Base-by-base conservation (phyloP, 2,329 filamentous ascomycete species). In the Colletotrichum godetiae region DNA sequence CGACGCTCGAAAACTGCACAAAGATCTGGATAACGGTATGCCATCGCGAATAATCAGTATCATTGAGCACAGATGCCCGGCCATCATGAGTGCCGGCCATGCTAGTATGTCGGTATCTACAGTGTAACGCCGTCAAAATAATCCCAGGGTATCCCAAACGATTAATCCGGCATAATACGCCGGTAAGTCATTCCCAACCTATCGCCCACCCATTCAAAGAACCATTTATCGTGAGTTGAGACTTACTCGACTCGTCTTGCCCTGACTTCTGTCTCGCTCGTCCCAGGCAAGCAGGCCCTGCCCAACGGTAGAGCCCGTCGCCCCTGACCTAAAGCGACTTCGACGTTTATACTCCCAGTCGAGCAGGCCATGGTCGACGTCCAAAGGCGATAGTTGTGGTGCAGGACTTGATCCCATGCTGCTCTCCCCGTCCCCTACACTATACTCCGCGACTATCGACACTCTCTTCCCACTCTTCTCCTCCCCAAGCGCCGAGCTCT, bases 101-200 rank as follows among this genome's bases (percentile, higher is more conserved):
- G 15, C 42, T 49, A 49, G 7, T 7, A 22, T 22, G 42, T 49
- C 42, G 7, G 7, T 49, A 49, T 22, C 7, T 49, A 49, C 42
- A 49, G n/a, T 56, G 12, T 8, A 13, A 27, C 31, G 13, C 22
- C 49, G 27, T 46, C 4, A 53, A 27, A 58, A 8, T 57, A 62
- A 15, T 24, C 52, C 65, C 58, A 58, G 57, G 69, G 64, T 68
- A 63, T 53, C 31, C 19, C 49, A 24, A 42, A 52, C 31, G 5
- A 31, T 33, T 27, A n/a, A 55, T 19, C 37, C 37, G 4, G 29
- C 42, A 22, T 22, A 49, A 49, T 7, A 49, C 42, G 42, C 42
- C 42, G 8, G 27, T 49, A 49, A 33, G 10, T 64, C 65, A 31
- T 7, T 8, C 24, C 24, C 27, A 24, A 31, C n/a, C 8, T 6